phyloP scores from a whole-genome alignment of 805 yeast species.

The Lipomyces kockii region DNA sequence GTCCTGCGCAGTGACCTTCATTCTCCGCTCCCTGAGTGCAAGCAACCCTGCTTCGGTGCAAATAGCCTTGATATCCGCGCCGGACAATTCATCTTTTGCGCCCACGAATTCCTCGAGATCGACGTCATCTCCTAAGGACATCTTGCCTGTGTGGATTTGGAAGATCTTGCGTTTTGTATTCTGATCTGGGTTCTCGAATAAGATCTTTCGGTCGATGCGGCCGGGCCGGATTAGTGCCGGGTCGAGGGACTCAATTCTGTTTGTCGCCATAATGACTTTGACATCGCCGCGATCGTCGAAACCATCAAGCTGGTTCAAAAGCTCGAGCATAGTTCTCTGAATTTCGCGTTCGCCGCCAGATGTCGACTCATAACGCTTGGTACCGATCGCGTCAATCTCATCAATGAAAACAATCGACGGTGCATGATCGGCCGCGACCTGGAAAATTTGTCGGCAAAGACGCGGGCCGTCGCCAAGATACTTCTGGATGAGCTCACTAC shows the following conservation, averaged over 20 bases:
- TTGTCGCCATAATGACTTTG: conserved; percentile 97
- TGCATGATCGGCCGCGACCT: conserved; percentile 94
- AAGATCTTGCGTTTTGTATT: conserved; percentile 91
- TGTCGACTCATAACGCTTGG: conserved; percentile 88
- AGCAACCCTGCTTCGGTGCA: conserved; percentile 97
- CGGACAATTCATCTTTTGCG: conserved; percentile 91
- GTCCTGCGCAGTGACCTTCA: conserved; percentile 95
- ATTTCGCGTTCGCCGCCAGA: conserved; percentile 98
- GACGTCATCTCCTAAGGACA: conserved; percentile 87
- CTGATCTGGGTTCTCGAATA: conserved; percentile 94
- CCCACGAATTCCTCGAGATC: conserved; percentile 86
- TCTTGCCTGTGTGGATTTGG: conserved; percentile 88
- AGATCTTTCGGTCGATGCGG: conserved; percentile 92
- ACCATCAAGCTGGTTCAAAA: conserved; percentile 93
- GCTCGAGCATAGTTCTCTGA: conserved; percentile 96
- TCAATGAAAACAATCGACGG: conserved; percentile 98
- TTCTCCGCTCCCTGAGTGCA: conserved; percentile 94
- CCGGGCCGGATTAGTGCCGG: conserved; percentile 98
- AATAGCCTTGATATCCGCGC: conserved; percentile 97
- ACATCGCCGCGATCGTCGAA: conserved; percentile 97
- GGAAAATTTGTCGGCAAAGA: conserved; percentile 89
- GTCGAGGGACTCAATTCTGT: conserved; percentile 89
- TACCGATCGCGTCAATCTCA: conserved; percentile 98
- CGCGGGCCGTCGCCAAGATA: conserved; percentile 98
- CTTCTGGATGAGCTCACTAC: conserved; percentile 95